These are phyloP conservation scores for Whalleya microplaca DNA, from an alignment of 2,329 filamentous ascomycete genomes.

Conservation along the genomic window DNA sequence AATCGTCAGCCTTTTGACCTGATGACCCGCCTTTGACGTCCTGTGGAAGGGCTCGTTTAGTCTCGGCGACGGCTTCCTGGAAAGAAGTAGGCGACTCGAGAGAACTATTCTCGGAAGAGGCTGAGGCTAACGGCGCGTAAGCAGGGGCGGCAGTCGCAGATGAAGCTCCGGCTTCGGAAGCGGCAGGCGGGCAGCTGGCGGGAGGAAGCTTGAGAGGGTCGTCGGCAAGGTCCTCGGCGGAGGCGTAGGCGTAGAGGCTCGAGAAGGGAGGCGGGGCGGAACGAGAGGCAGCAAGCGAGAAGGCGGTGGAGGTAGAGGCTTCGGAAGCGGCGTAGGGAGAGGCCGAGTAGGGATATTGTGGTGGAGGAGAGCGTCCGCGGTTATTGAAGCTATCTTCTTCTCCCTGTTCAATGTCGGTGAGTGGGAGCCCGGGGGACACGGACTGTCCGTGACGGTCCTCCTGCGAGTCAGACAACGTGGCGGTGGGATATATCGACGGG, in stretches of 20 bases:
- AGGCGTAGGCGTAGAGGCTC: conserved; percentile 55
- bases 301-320: conserved; percentile 51
- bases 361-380: conserved; percentile 56
- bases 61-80: conserved; percentile 66
- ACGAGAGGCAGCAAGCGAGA: conserved; percentile 37
- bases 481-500: conserved; percentile 32
- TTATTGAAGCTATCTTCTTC: conserved; percentile 35
- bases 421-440: conserved; percentile 45
- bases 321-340: conserved; percentile 62
- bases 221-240: conserved; percentile 35
- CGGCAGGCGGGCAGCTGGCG: conserved; percentile 25
- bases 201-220: conserved; percentile 35
- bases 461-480: conserved; percentile 54
- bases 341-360: conserved; percentile 64
- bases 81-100: conserved; percentile 43
- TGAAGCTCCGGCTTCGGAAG: conserved; percentile 38
- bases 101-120: conserved; percentile 42
- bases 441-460: conserved; percentile 49
- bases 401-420: conserved; percentile 28
- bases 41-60: conserved; percentile 80
- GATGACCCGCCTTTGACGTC: conserved; percentile 79
- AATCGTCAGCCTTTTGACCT: conserved; percentile 72
- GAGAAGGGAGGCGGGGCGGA: conserved; percentile 62
- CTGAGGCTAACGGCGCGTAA: conserved; percentile 51
- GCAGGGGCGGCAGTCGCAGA: conserved; percentile 56